phyloP scores from a whole-genome alignment of 345 rosid genomes.

The Isatis tinctoria region DNA sequence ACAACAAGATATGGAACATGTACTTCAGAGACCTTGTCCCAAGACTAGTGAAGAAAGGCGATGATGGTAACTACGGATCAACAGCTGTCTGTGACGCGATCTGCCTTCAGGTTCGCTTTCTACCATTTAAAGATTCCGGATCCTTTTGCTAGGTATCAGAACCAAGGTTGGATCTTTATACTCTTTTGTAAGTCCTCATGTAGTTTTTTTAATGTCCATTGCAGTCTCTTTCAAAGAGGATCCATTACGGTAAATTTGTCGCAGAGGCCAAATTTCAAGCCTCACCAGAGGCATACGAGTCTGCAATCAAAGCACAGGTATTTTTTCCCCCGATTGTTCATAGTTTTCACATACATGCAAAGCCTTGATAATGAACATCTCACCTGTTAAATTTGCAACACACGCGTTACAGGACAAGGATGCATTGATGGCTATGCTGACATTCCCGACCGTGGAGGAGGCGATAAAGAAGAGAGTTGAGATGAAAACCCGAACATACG shows the following conservation, averaged over 20 bases:
- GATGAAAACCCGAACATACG: constrained; percentile 58
- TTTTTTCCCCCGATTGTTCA: not conserved
- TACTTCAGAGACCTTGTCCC: constrained; percentile 83
- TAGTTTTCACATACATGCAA: not conserved
- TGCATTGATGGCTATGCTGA: constrained; percentile 52
- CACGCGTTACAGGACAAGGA: constrained; percentile 40
- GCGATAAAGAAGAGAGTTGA: constrained; percentile 60
- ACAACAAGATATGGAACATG: constrained; percentile 72
- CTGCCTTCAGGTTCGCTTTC: constrained; percentile 67
- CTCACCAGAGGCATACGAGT: constrained; percentile 54
- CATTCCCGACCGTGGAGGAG: constrained; percentile 55
- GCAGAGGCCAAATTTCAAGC: constrained; percentile 89
- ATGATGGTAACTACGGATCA: constrained; percentile 93
- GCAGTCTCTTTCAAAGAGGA: constrained; percentile 89
- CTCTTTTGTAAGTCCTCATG: not conserved
- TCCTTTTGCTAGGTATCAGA: not conserved
- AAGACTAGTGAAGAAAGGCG: constrained; percentile 66
- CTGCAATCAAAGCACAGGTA: constrained; percentile 64
- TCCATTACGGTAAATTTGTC: constrained; percentile 90
- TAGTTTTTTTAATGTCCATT: not conserved
- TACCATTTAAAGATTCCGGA: not conserved
- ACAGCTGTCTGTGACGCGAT: constrained; percentile 90
- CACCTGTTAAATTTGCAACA: not conserved
- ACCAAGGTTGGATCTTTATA: not conserved
- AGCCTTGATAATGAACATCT: not conserved